Conservation (phyloP, 352 stramenopile species). For the Globisporangium megalacanthum region DNA sequence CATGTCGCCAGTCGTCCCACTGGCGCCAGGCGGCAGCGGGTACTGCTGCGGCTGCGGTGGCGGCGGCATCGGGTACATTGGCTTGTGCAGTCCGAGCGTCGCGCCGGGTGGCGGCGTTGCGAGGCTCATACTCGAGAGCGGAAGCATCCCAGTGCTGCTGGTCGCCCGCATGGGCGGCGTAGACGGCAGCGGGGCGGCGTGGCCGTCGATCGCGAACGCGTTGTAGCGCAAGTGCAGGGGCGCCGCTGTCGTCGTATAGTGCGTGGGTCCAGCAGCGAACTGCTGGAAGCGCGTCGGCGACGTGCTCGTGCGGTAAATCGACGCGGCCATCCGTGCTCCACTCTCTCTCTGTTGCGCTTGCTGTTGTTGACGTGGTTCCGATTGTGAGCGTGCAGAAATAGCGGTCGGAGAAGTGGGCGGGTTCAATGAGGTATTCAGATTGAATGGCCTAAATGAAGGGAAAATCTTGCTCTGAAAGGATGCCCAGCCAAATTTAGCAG, state of each 20-base stretch:
- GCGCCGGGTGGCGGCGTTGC: constrained; percentile 30
- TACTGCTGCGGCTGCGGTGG: constrained; percentile 6
- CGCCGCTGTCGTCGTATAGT: constrained; percentile 53
- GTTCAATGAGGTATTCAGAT: no score
- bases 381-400: not conserved
- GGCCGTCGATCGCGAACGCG: constrained; percentile 36
- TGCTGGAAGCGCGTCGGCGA: constrained; percentile 46
- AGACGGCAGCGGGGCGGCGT: constrained; percentile 30
- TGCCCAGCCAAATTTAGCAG: no score
- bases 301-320: constrained; percentile 51
- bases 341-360: not conserved
- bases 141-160: constrained; percentile 4
- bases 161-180: constrained; percentile 18
- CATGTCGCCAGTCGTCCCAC: not conserved
- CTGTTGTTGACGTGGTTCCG: not conserved
- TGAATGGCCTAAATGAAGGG: no score
- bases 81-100: constrained; percentile 26
- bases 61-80: constrained; percentile 20
- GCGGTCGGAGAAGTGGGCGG: no score
- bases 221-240: constrained; percentile 50
- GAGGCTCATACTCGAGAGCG: constrained; percentile 8
- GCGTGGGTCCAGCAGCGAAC: constrained; percentile 44
- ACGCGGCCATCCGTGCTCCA: constrained; percentile 32
- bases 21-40: constrained; percentile 15
- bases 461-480: no score